phyloP scores from a whole-genome alignment of 768 basidiomycete genomes.

The Leccinum truebloodii region DNA sequence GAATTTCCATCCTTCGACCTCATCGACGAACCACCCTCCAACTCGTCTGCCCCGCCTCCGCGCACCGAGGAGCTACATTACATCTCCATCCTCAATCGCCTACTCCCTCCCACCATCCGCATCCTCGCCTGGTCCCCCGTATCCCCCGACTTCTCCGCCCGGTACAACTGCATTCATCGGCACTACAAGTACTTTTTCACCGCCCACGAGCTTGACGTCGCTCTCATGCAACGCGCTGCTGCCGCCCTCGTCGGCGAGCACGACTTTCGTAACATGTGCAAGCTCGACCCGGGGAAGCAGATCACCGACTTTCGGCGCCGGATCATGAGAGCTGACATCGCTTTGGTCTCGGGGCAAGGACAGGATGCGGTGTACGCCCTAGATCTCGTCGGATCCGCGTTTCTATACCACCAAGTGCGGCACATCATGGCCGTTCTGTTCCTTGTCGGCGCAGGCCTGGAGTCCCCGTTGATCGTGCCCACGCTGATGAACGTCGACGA shows the following conservation, averaged over 20 bases:
- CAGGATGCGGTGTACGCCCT: conserved; percentile 59
- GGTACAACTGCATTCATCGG: conserved; percentile 81
- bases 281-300: conserved; percentile 90
- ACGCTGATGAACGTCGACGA: conserved; percentile 70
- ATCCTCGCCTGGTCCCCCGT: conserved; percentile 95
- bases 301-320: conserved; percentile 74
- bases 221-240: conserved; percentile 76
- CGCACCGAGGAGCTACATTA: conserved; percentile 67
- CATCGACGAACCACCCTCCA: conserved; percentile 40
- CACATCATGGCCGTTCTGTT: conserved; percentile 93
- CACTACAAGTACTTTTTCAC: conserved; percentile 99
- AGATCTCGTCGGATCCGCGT: conserved; percentile 85
- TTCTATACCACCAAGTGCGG: conserved; percentile 94
- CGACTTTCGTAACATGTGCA: conserved; percentile 96
- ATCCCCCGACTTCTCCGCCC: conserved; percentile 73
- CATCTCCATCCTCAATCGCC: conserved; percentile 75
- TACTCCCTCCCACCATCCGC: conserved; percentile 88
- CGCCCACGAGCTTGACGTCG: conserved; percentile 61
- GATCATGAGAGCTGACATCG: conserved; percentile 67
- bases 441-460: conserved; percentile 81
- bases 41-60: conserved; percentile 27
- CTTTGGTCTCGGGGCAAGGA: conserved; percentile 38
- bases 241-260: conserved; percentile 77
- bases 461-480: conserved; percentile 67
- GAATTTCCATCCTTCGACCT: conserved; percentile 35